A percentile compares a stretch with the other conserved stretches of the same genome.
Conservation (phyloP, 75 land plant species). For the Cupressus sempervirens region DNA sequence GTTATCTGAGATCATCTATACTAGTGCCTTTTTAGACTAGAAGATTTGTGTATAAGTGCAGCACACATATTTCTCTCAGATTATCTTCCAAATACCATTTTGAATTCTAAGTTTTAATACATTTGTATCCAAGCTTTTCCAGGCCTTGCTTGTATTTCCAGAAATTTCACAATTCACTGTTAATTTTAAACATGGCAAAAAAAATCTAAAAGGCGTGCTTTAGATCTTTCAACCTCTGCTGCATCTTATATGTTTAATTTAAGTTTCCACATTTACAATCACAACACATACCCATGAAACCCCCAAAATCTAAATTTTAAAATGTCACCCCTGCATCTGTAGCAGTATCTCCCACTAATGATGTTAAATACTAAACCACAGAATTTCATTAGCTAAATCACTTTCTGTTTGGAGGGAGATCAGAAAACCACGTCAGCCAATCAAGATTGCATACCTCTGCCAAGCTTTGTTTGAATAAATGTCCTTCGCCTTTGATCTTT, state of each 20-base stretch:
- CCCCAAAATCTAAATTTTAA: neutral
- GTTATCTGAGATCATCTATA: no score
- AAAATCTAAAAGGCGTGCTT: neutral
- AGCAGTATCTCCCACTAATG: neutral
- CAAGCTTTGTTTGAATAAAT: slow-evolving; percentile 25
- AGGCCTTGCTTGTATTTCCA: neutral
- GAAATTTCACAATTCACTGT: neutral
- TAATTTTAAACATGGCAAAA: neutral
- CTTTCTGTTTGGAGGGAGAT: neutral
- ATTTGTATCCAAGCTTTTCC: neutral
- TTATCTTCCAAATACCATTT: neutral
- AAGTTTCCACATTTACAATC: neutral
- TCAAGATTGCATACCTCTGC: slow-evolving; percentile 23
- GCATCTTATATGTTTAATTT: neutral
- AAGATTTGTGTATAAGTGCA: neutral
- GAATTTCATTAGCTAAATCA: neutral
- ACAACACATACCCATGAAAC: neutral
- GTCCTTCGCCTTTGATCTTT: neutral
- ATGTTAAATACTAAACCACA: neutral
- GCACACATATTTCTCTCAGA: neutral
- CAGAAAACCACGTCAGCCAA: neutral
- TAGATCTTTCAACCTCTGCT: neutral
- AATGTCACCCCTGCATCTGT: neutral
- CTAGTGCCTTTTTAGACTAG: no score
- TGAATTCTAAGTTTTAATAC: neutral